Percentiles rank a stretch among this genome's conserved stretches.
Evolutionary conservation across 2,329 filamentous ascomycete genomes (phyloP).

Genomic region (Byssoonygena ceratinophila): DNA sequence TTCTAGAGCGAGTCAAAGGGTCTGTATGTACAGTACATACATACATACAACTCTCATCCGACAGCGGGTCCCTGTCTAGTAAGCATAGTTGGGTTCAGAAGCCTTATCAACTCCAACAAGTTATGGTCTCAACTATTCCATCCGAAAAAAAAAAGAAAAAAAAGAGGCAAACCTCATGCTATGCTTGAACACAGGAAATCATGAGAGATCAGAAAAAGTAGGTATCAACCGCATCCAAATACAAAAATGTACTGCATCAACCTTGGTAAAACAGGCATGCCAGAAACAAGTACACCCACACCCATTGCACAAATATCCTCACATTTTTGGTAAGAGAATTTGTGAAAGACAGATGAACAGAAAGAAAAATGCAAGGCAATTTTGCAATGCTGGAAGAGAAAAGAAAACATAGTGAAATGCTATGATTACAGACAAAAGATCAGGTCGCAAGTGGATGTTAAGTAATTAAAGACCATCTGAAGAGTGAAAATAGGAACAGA

Average conservation of each 20-base stretch:
- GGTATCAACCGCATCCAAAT: not conserved
- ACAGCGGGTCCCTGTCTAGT: too few species aligned
- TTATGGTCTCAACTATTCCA: not conserved
- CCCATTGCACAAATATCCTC: not conserved
- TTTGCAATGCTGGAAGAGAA: not conserved
- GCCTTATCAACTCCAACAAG: too few species aligned
- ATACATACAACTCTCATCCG: not conserved
- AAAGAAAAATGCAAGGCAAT: not conserved
- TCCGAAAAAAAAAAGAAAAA: not conserved
- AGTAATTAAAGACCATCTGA: too few species aligned
- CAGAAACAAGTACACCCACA: not conserved
- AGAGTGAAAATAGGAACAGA: not conserved
- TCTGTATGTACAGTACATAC: too few species aligned
- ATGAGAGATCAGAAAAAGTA: not conserved
- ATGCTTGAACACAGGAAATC: too few species aligned
- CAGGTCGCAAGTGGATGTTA: too few species aligned
- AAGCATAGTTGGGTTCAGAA: too few species aligned
- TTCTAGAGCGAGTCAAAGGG: too few species aligned
- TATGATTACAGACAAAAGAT: conserved; percentile 5
- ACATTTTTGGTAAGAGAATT: not conserved
- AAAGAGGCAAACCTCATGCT: too few species aligned
- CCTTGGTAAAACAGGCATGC: not conserved
- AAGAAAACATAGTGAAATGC: not conserved
- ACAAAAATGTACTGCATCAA: not conserved
- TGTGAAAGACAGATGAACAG: not conserved